Conservation (phyloP, 2,329 filamentous ascomycete genomes). For the Penicillium sp. region DNA sequence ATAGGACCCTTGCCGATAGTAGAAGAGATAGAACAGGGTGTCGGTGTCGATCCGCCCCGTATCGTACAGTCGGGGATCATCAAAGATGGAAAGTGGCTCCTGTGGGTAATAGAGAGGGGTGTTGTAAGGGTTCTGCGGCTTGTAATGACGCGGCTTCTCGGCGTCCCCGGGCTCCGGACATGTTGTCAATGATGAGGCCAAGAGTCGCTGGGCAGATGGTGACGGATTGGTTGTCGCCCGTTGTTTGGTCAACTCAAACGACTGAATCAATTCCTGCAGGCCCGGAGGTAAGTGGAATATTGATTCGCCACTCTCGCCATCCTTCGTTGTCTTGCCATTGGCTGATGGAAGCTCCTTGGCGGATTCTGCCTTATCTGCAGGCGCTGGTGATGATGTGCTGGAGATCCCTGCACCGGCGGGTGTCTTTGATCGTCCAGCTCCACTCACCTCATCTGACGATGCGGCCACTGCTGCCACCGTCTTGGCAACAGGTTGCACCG, state of each 20-base stretch:
- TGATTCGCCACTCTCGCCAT: constrained; percentile 66
- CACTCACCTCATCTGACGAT: constrained; percentile 38
- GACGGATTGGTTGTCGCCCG: constrained; percentile 60
- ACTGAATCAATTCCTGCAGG: constrained; percentile 84
- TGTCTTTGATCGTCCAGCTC: constrained; percentile 49
- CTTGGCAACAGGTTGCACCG: constrained; percentile 50
- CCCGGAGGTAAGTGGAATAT: constrained; percentile 90
- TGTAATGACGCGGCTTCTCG: constrained; percentile 79
- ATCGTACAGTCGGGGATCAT: constrained; percentile 81
- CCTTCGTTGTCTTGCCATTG: constrained; percentile 52
- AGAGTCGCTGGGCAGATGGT: constrained; percentile 67
- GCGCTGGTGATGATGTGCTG: constrained; percentile 47
- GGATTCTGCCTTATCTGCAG: constrained; percentile 47
- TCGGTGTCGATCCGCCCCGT: constrained; percentile 80
- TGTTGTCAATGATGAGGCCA: constrained; percentile 69
- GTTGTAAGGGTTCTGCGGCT: constrained; percentile 75
- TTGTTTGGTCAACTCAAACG: constrained; percentile 79
- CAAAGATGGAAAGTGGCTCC: constrained; percentile 85
- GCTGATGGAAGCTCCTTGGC: constrained; percentile 43
- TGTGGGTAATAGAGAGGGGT: constrained; percentile 84
- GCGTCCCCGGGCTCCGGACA: constrained; percentile 75
- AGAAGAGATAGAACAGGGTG: constrained; percentile 97
- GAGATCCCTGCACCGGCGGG: constrained; percentile 39
- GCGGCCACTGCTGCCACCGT: constrained; percentile 37
- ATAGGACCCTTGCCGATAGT: constrained; percentile 94